phyloP scores from a whole-genome alignment of 345 rosid species.

The Turnera subulata region DNA sequence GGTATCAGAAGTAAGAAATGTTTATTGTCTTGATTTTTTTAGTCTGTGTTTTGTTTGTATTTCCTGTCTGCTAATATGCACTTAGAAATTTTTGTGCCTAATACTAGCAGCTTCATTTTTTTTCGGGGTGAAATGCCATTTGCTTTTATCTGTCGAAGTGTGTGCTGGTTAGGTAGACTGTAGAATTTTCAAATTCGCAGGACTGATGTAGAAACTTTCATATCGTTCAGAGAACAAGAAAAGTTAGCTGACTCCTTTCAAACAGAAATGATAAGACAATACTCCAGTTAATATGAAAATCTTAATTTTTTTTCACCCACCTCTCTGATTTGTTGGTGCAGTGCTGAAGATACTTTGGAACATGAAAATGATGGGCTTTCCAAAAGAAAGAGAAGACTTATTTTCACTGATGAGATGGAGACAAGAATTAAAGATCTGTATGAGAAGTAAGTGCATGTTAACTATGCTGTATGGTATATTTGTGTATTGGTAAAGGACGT shows the following conservation, averaged over 20 bases:
- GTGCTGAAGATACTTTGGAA: conserved; percentile 38
- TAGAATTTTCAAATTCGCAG: too few species aligned
- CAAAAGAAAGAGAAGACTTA: conserved; percentile 58
- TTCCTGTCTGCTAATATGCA: background rate
- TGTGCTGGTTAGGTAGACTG: too few species aligned
- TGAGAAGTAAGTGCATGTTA: conserved; percentile 47
- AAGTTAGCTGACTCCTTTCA: conserved; percentile 5
- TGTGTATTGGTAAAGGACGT: background rate
- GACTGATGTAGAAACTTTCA: background rate
- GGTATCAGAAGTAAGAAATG: conserved; percentile 34
- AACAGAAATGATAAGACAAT: conserved; percentile 17
- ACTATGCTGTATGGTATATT: background rate
- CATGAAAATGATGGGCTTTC: conserved; percentile 35
- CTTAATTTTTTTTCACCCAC: background rate
- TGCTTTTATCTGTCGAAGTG: background rate
- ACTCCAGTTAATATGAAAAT: conserved; percentile 18
- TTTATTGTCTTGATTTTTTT: conserved; percentile 10
- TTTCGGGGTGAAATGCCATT: too few species aligned
- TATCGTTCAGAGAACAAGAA: conserved; percentile 4
- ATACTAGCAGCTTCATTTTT: too few species aligned
- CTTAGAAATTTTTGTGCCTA: conserved; percentile 2
- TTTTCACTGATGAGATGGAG: conserved; percentile 57
- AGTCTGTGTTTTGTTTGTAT: background rate
- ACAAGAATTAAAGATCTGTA: conserved; percentile 57
- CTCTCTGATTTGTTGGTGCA: conserved; percentile 29